Percentiles rank a stretch among this genome's conserved stretches.
Conservation (phyloP, 768 basidiomycete species). For the Lactifluus volemus region DNA sequence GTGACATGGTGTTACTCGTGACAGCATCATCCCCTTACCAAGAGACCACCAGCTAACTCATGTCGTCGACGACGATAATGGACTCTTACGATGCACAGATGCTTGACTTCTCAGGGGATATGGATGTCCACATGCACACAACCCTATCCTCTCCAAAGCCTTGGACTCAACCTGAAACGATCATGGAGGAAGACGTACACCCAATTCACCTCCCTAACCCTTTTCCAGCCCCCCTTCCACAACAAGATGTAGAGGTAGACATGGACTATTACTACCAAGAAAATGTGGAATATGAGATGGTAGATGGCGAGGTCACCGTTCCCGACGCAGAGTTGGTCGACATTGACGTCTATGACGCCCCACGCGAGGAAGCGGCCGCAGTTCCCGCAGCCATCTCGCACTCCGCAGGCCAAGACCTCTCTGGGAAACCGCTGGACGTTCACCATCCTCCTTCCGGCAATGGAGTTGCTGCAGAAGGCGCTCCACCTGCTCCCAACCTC, state of each 20-base stretch:
- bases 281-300: constrained; percentile 20
- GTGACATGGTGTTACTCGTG: background rate
- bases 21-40: background rate
- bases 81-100: constrained; percentile 21
- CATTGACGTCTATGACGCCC: constrained; percentile 18
- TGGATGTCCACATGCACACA: constrained; percentile 20
- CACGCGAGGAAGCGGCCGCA: constrained; percentile 8
- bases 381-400: background rate
- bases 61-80: constrained; percentile 18
- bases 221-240: constrained; percentile 7
- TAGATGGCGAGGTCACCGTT: constrained; percentile 10
- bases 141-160: constrained; percentile 20
- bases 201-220: background rate
- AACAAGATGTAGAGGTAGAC: constrained; percentile 20
- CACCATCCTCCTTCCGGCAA: constrained; percentile 25
- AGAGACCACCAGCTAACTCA: constrained; percentile 2
- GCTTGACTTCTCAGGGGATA: constrained; percentile 18
- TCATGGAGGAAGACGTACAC: constrained; percentile 20
- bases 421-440: background rate
- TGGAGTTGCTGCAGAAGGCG: constrained; percentile 64
- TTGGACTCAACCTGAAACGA: constrained; percentile 16
- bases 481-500: constrained; percentile 48
- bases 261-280: constrained; percentile 19
- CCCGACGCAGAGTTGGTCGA: constrained; percentile 17
- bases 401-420: background rate